Evolutionary conservation across 2,329 filamentous ascomycete genomes (phyloP), one percentile per base, ranked within the genome.

Genomic region (Sporothrix humicola): DNA sequence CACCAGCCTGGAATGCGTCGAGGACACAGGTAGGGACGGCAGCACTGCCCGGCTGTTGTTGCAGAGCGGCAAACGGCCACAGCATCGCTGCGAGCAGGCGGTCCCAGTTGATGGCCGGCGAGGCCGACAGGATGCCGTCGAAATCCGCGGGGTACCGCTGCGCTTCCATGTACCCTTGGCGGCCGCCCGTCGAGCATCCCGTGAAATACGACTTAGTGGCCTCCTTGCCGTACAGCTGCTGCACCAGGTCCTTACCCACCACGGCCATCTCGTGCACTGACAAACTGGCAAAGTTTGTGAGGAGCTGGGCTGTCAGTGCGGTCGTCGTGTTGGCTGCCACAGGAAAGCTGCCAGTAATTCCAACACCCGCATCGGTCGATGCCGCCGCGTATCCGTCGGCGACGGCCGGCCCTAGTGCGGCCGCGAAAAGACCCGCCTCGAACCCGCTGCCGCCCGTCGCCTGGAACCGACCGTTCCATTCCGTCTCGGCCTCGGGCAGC

Each of bases 131-230:
- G 54, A 88, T 84, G 23, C 87, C 87, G 75, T 89, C 85, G 74
- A 87, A 88, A 73, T 87, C 86, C 9, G 85, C 80, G 0, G 87
- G 87, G 76, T 84, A 88, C 20, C 82, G 78, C 77, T 89, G 84
- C 2, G 85, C 83, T 63, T 85, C 82, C 75, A 84, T 63, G 31
- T 63, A 63, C 6, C 59, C 59, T 9, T 63, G 59, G 7, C 59
- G 59, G 9, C 59, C 59, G 12, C 59, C 59, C 8, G 59, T 46
- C 17, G 59, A 65, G 37, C 59, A 65, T 3, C 59, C 59, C 8
- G 59, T 65, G 7, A 46, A 65, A 5, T 65, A 65, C 37, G 59
- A 46, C n/a, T 46, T 20, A 37, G n/a, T 20, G 37, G 59, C 37
- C 1, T 37, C 9, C n/a, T 10, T 23, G 37, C 59, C 59, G 59